phyloP scores from a whole-genome alignment of 2,329 filamentous ascomycete genomes.

The Monascus ruber region DNA sequence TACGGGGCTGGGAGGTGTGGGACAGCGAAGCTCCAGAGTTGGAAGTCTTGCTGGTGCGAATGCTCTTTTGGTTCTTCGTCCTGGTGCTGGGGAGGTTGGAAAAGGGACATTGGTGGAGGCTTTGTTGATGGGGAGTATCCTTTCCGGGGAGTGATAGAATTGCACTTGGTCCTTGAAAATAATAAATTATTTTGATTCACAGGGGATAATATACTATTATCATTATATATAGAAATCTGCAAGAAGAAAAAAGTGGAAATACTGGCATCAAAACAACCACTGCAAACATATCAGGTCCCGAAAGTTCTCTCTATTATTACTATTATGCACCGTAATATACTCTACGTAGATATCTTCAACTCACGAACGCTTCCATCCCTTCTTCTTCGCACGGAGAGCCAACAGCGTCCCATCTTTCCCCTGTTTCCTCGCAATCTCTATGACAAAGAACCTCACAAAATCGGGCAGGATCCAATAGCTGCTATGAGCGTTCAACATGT shows the following conservation, averaged over 20 bases:
- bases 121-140: slow-evolving; percentile 55
- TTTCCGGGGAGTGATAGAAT: slow-evolving; percentile 6
- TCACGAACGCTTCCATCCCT: slow-evolving; percentile 36
- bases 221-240: too few species aligned
- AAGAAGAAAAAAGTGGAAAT: too few species aligned
- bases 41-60: slow-evolving; percentile 85
- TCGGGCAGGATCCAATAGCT: slow-evolving; percentile 86
- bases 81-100: slow-evolving; percentile 42
- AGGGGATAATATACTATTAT: too few species aligned
- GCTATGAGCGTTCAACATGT: slow-evolving; percentile 91
- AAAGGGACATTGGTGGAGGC: slow-evolving; percentile 66
- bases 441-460: slow-evolving; percentile 79
- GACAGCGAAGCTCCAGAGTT: slow-evolving; percentile 76
- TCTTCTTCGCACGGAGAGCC: slow-evolving; percentile 44
- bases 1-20: slow-evolving; percentile 53
- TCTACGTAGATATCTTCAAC: too few species aligned
- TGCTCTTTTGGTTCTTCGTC: slow-evolving; percentile 56
- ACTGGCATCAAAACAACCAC: too few species aligned
- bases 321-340: too few species aligned
- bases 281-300: too few species aligned
- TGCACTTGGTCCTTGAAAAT: too few species aligned
- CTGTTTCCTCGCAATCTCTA: slow-evolving; percentile 68
- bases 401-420: slow-evolving; percentile 51
- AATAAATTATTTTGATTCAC: too few species aligned
- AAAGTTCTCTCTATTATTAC: too few species aligned